These are phyloP conservation scores for Trypanosoma caninum DNA, from an alignment of 208 protist species.

Conservation along the genomic window DNA sequence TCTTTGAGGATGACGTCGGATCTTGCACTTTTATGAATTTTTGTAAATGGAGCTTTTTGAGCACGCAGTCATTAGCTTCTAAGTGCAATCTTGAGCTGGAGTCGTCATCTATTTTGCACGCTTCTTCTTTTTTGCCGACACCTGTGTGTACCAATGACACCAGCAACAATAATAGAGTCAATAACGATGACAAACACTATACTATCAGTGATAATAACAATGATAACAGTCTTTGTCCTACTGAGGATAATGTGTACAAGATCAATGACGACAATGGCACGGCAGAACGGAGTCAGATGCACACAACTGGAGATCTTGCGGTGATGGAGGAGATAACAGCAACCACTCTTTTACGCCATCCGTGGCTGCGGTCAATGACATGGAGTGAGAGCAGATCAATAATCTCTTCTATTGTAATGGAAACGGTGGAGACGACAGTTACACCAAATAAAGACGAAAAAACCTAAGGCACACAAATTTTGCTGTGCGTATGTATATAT, in stretches of 20 bases:
- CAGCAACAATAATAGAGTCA: too few species aligned
- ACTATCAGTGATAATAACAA: too few species aligned
- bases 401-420: constrained; percentile 9
- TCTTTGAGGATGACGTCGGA: not conserved
- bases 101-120: not conserved
- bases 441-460: not conserved
- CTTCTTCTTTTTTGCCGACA: too few species aligned
- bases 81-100: not conserved
- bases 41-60: not conserved
- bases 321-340: not conserved
- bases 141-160: too few species aligned
- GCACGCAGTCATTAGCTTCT: not conserved
- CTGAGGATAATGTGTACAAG: not conserved
- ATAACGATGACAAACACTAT: too few species aligned
- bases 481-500: not conserved
- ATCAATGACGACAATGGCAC: not conserved
- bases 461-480: not conserved
- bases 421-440: not conserved
- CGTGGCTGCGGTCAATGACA: constrained; percentile 20
- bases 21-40: not conserved
- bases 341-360: constrained; percentile 11
- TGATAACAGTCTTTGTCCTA: too few species aligned
- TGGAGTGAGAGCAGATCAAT: constrained; percentile 14
- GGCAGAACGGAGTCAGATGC: not conserved
- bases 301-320: not conserved